A percentile compares a stretch with the other conserved stretches of the same genome.
Evolutionary conservation across 495 filamentous ascomycete genomes (phyloP).

Genomic region (Penicillium bovifimosum): DNA sequence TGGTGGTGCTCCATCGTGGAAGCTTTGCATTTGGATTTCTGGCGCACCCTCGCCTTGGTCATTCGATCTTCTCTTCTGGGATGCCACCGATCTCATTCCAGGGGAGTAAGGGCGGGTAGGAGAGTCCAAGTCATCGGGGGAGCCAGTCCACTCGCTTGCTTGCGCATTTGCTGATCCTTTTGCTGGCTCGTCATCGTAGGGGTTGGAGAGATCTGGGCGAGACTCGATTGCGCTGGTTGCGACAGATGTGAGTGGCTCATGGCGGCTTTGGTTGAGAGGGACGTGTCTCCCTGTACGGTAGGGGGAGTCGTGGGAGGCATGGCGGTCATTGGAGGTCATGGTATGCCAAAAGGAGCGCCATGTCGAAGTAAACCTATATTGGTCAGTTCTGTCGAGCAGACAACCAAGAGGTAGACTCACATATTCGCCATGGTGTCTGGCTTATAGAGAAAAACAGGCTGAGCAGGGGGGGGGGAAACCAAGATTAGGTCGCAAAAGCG

Average conservation of each 20-base stretch:
- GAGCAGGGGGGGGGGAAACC: background rate
- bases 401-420: conserved; percentile 12
- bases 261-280: conserved; percentile 65
- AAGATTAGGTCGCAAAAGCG: conserved; percentile 1
- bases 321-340: conserved; percentile 75
- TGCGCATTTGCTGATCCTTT: conserved; percentile 51
- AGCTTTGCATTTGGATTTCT: conserved; percentile 96
- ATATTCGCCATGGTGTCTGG: conserved; percentile 24
- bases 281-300: conserved; percentile 79
- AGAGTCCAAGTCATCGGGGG: conserved; percentile 51
- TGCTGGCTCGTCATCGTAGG: conserved; percentile 65
- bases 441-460: background rate
- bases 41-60: conserved; percentile 59
- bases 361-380: conserved; percentile 52
- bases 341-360: conserved; percentile 91
- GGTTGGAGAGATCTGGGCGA: conserved; percentile 63
- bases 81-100: conserved; percentile 71
- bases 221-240: conserved; percentile 73
- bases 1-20: conserved; percentile 85
- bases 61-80: conserved; percentile 50
- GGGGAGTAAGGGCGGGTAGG: conserved; percentile 74
- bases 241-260: conserved; percentile 70
- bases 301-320: conserved; percentile 80
- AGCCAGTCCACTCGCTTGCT: conserved; percentile 54
- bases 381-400: conserved; percentile 1